Conservation (phyloP, 2,329 filamentous ascomycete genomes). For the Scolecobasidium constrictum region DNA sequence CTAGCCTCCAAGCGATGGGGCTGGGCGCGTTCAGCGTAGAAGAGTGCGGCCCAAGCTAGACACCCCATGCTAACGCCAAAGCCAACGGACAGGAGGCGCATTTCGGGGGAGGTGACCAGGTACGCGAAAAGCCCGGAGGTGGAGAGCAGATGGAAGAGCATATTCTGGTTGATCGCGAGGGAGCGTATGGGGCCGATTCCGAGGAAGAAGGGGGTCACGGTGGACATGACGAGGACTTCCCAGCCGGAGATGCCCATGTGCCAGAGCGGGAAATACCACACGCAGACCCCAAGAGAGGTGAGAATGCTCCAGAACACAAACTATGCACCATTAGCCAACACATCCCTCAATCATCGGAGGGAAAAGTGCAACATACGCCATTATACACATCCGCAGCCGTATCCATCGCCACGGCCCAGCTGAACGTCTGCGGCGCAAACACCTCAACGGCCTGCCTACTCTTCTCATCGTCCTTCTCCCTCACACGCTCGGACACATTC, state of each 20-base stretch:
- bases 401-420: conserved; percentile 64
- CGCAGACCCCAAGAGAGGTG: conserved; percentile 75
- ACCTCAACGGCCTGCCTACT: conserved; percentile 60
- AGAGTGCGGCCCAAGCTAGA: conserved; percentile 72
- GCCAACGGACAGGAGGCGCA: conserved; percentile 69
- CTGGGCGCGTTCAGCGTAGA: conserved; percentile 67
- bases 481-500: conserved; percentile 30
- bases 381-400: conserved; percentile 83
- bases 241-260: conserved; percentile 98
- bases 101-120: conserved; percentile 57
- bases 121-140: conserved; percentile 72
- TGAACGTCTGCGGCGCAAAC: conserved; percentile 56
- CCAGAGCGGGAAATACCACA: conserved; percentile 98
- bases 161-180: conserved; percentile 56
- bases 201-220: conserved; percentile 70
- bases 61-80: conserved; percentile 73
- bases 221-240: conserved; percentile 78
- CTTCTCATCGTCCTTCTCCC: conserved; percentile 78
- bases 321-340: conserved; percentile 31
- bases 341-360: too few species aligned
- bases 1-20: conserved; percentile 68
- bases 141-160: conserved; percentile 63
- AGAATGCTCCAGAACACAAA: conserved; percentile 95
- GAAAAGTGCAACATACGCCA: conserved; percentile 66
- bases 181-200: conserved; percentile 58